Base-by-base conservation (phyloP, 2,329 filamentous ascomycete genomes). In the Ophiocordyceps camponoti-saundersi region DNA sequence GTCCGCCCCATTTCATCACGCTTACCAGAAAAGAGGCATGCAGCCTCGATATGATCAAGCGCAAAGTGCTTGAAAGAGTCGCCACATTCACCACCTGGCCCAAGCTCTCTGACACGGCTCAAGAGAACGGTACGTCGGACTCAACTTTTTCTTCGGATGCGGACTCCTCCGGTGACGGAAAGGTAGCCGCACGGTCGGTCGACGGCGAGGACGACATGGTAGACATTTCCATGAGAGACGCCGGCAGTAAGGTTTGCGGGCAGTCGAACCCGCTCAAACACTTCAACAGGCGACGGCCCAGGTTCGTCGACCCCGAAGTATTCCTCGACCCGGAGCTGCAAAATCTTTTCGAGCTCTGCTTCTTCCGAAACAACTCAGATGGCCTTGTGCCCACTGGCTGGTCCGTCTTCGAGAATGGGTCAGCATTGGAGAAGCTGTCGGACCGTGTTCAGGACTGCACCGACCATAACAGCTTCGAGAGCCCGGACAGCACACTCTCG, bases 171-270 rank as follows among this genome's bases (percentile, higher is more conserved):
- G 76, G 74, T 11, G 83, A 84, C 52, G 71, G 75, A 21, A 83
- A 82, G 57, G 72, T 95, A 44, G 76, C 82, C 48, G 82, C 86
- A 42, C 75, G 78, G 26, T 95, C 89, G 3, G 75, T 94, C 2
- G 82, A 89, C 59, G 85, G 87, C 11, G 90, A 95, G 60, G 89
- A 95, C 50, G 86, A 86, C 50, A 78, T 95, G 56, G 85, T 96
- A 6, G 85, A 95, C 58, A 80, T 98, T 16, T 85, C 84, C 1
- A 89, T 95, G 81, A 80, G 79, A 46, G 82, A 87, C 54, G 66
- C 68, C 6, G n/a, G 21, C n/a, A 44, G 44, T 30, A 42, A 26
- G 2, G 58, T 58, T 16, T 67, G 72, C 52, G n/a, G 47, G 18
- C 51, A 60, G 44, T 45, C 61, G 8, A 53, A 55, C 46, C 47